Percentiles rank a stretch among this genome's conserved stretches.
These are phyloP conservation scores for Moelleriella libera DNA, from an alignment of 2,329 filamentous ascomycete genomes.

Conservation along the genomic window DNA sequence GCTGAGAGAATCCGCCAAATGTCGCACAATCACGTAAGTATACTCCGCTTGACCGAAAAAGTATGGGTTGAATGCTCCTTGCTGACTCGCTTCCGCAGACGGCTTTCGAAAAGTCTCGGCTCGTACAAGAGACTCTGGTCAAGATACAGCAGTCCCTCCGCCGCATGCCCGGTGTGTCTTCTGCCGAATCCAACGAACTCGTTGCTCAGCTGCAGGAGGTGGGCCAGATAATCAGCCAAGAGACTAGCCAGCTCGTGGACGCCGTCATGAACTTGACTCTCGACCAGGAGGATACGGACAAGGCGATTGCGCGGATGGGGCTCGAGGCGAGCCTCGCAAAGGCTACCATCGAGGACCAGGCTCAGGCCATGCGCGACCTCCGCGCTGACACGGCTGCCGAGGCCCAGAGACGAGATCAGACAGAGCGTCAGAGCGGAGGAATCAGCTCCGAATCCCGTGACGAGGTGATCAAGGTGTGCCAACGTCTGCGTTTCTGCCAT, in stretches of 20 bases:
- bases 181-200: conserved; percentile 19
- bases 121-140: conserved; percentile 20
- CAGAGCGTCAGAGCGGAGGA: conserved; percentile 6
- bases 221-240: conserved; percentile 21
- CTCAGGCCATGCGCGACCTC: conserved; percentile 16
- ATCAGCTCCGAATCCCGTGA: conserved; percentile 9
- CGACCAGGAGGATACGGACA: conserved; percentile 23
- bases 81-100: conserved; percentile 10
- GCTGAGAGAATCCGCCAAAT: conserved; percentile 22
- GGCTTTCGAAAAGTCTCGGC: conserved; percentile 18
- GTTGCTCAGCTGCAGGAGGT: conserved; percentile 20
- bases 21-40: conserved; percentile 22
- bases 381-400: conserved; percentile 16
- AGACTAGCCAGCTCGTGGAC: conserved; percentile 23
- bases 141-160: conserved; percentile 23
- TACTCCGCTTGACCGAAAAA: neutral
- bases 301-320: conserved; percentile 22
- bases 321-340: conserved; percentile 22
- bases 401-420: conserved; percentile 14
- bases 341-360: conserved; percentile 18
- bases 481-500: too few species aligned
- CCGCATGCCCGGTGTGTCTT: conserved; percentile 22
- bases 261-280: conserved; percentile 21
- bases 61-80: neutral
- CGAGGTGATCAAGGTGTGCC: conserved; percentile 16